Base-by-base conservation (phyloP, 139 green algal species). In the Yamagishiella unicocca region DNA sequence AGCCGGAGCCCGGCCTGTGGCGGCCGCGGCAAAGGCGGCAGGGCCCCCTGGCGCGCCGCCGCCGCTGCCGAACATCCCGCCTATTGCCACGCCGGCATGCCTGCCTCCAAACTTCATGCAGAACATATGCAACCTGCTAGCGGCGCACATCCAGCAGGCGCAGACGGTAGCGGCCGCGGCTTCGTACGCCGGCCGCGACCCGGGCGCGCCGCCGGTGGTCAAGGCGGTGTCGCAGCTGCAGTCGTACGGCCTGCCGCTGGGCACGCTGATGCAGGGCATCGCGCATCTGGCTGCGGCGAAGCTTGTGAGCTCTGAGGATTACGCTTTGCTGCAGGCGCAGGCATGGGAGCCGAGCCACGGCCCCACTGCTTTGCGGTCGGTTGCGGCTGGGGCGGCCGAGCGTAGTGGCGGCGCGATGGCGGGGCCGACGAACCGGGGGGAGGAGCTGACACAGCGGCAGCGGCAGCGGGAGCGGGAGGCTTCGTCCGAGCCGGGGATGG, bases 41-140 rank as follows among this genome's bases (percentile, higher is more conserved):
- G n/a, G n/a, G n/a, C n/a, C n/a, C n/a, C n/a, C n/a, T n/a, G 62
- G 17, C 19, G 43, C 1, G 71, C 14, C 37, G 71, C 25, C 55
- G 37, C 35, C 25, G 53, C 54, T 55, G 21, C 50, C 50, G 24
- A 10, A 40, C 77, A 72, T 84, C 55, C 54, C 77, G 4, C 21
- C 55, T 29, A 27, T 67, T 33, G 55, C 54, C 38, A 66, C 45
- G 31, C 74, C 46, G 31, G 2, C 46, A 24, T 46, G 24, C 74
- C 45, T 82, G 31, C 46, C 74, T 0, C 46, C 74, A 40, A 82
- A 82, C 46, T 67, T 82, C 74, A 82, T 82, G 74, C 31, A 67
- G 2, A 42, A 70, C 50, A 37, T 83, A 7, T 75, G 79, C 79
- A 45, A 43, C 29, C 79, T 76, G 37, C 38, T 85, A 31, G n/a